phyloP scores from a whole-genome alignment of 2,329 filamentous ascomycete genomes.

The Colletotrichum tofieldiae region DNA sequence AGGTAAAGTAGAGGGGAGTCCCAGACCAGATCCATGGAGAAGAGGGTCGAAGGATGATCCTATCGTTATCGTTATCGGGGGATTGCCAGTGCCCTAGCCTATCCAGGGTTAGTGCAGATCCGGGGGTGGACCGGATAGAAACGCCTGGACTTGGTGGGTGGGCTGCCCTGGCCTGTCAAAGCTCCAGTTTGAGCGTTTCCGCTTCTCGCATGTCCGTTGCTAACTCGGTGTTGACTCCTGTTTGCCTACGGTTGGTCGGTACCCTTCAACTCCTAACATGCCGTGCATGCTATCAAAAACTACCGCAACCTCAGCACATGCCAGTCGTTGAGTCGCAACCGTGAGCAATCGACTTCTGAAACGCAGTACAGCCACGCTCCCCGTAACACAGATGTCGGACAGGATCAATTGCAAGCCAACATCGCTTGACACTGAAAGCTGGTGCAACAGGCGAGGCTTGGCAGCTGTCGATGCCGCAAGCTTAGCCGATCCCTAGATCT shows the following conservation, averaged over 20 bases:
- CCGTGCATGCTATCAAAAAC: background rate
- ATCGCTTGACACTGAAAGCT: slow-evolving; percentile 2
- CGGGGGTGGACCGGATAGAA: slow-evolving; percentile 41
- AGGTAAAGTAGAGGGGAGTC: slow-evolving; percentile 33
- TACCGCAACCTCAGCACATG: background rate
- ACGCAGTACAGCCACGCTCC: slow-evolving; percentile 21
- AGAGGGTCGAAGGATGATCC: slow-evolving; percentile 41
- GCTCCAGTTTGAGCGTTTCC: slow-evolving; percentile 29
- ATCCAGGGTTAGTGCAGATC: slow-evolving; percentile 36
- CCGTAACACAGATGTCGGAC: background rate
- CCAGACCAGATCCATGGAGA: slow-evolving; percentile 31
- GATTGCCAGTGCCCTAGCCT: slow-evolving; percentile 19
- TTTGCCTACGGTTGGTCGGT: background rate
- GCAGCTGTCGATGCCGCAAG: slow-evolving; percentile 18
- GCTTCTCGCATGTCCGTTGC: slow-evolving; percentile 5
- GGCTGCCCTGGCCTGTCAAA: slow-evolving; percentile 30
- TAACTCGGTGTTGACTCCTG: background rate
- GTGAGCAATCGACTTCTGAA: slow-evolving; percentile 27
- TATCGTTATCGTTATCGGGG: slow-evolving; percentile 41
- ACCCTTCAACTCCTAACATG: background rate
- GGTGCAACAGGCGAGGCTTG: slow-evolving; percentile 12
- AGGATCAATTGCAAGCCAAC: slow-evolving; percentile 4
- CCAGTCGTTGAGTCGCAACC: background rate
- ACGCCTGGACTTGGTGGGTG: slow-evolving; percentile 37
- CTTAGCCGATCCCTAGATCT: background rate